Base-by-base conservation (phyloP, 2,329 filamentous ascomycete genomes). In the Volutella citrinella region DNA sequence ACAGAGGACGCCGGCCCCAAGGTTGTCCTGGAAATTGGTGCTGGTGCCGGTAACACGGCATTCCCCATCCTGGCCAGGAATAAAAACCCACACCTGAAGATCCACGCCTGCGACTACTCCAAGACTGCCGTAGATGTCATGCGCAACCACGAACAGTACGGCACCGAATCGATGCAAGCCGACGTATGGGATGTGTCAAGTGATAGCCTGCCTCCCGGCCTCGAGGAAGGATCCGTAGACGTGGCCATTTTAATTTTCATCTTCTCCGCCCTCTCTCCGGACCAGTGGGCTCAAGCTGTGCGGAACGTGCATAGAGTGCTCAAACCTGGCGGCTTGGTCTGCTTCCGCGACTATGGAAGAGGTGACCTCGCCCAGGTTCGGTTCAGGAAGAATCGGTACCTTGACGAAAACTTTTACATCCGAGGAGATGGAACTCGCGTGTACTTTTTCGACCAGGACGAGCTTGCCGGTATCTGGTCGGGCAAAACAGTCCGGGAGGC, bases 401-500 rank as follows among this genome's bases (percentile, higher is more conserved):
- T 98, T 56, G 87, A 89, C 36, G 93, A 97, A 63, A 98, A 97
- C 57, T 98, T 98, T 54, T 98, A 98, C 60, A 86, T 96, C 27
- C 74, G 93, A 20, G 93, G 93, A 3, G 93, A 98, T 60, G 93
- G 93, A 3, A 98, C 93, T 5, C 77, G 93, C 7, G 93, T 98
- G 1, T 98, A 97, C 63, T 98, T 98, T 63, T 98, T 98, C 55
- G 91, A 96, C 37, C 74, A 81, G 60, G 82, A 90, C 20, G 84
- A 98, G 65, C 68, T 98, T 34, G 73, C 76, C 33, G 61, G 74
- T 26, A 91, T 97, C 40, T 97, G 91, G 91, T 71, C 72, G 16
- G 76, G 74, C 20, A 56, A 57, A 32, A 48, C 40, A 30, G 42
- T 32, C 38, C 32, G 38, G 4, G 45, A 52, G 11, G 53, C 54